These are phyloP conservation scores for Thermoascus crustaceus DNA, from an alignment of 2,329 filamentous ascomycete species.

Conservation along the genomic window DNA sequence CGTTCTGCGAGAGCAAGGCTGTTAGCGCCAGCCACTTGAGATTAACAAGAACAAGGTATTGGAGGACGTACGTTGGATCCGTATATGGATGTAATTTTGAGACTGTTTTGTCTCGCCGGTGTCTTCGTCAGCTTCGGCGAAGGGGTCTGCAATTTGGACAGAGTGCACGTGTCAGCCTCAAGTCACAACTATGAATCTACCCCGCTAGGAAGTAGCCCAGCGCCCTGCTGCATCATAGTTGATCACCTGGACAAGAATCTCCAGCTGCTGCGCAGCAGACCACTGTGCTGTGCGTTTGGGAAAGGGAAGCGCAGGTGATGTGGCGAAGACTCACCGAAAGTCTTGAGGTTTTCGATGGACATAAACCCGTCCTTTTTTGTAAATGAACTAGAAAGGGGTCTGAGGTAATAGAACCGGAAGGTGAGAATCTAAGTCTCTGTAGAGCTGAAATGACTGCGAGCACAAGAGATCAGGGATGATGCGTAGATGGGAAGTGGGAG, in stretches of 20 bases:
- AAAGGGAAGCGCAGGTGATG: slow-evolving; percentile 19
- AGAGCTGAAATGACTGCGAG: slow-evolving; percentile 15
- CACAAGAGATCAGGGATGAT: slow-evolving; percentile 8
- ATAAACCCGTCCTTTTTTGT: slow-evolving; percentile 77
- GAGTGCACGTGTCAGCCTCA: slow-evolving; percentile 31
- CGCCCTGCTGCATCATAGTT: slow-evolving; percentile 2
- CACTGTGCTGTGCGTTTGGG: slow-evolving; percentile 7
- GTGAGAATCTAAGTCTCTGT: slow-evolving; percentile 28
- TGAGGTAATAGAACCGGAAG: slow-evolving; percentile 20
- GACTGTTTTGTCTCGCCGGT: slow-evolving; percentile 90
- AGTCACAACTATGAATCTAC: slow-evolving; percentile 25
- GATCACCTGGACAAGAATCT: too few relatives aligned
- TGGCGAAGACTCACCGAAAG: slow-evolving; percentile 63
- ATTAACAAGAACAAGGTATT: slow-evolving; percentile 1
- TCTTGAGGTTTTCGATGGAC: slow-evolving; percentile 98
- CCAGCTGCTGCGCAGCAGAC: too few relatives aligned
- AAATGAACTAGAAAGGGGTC: slow-evolving; percentile 36
- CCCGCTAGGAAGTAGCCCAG: slow-evolving; percentile 20
- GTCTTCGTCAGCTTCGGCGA: slow-evolving; percentile 99
- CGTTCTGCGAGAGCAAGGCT: slow-evolving; percentile 58
- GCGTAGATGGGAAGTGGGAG: slow-evolving; percentile 10
- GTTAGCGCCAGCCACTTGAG: slow-evolving; percentile 12
- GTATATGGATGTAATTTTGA: slow-evolving; percentile 98
- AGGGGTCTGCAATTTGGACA: slow-evolving; percentile 66
- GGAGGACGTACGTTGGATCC: slow-evolving; percentile 81